phyloP scores from a whole-genome alignment of 2,329 filamentous ascomycete species.

The Colletotrichum incanum region DNA sequence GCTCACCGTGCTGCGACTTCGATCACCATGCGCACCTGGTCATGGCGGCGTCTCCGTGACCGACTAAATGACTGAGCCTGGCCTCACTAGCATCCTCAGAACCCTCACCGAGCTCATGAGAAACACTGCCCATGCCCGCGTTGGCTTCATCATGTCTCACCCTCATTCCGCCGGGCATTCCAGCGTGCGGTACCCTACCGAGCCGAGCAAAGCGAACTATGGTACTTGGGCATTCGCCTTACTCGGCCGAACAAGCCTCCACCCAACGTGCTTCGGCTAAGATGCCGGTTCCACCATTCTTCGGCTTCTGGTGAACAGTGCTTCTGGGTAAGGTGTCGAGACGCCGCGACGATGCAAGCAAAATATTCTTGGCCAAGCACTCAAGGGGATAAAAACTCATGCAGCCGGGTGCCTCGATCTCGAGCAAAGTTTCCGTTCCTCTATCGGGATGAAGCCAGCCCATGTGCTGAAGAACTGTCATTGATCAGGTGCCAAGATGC shows the following conservation, averaged over 20 bases:
- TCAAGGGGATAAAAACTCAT: not conserved
- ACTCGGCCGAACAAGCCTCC: conserved; percentile 6
- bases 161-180: not conserved
- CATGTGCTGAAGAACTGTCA: conserved; percentile 31
- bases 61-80: not conserved
- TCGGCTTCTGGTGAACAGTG: not conserved
- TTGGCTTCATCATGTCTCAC: not conserved
- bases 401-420: conserved; percentile 5
- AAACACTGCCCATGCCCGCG: not conserved
- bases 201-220: not conserved
- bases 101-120: not conserved
- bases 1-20: not conserved
- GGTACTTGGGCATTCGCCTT: not conserved
- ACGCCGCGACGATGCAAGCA: not conserved
- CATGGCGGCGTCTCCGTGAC: conserved; percentile 8
- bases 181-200: not conserved
- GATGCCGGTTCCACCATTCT: conserved; percentile 11
- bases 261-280: conserved; percentile 13
- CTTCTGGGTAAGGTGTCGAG: not conserved
- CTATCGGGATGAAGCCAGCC: conserved; percentile 18
- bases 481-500: conserved; percentile 42
- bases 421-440: conserved; percentile 19
- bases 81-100: not conserved
- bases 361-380: not conserved
- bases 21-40: not conserved